Base-by-base conservation (phyloP, 2,329 filamentous ascomycete species). In the Penicillium sp. region DNA sequence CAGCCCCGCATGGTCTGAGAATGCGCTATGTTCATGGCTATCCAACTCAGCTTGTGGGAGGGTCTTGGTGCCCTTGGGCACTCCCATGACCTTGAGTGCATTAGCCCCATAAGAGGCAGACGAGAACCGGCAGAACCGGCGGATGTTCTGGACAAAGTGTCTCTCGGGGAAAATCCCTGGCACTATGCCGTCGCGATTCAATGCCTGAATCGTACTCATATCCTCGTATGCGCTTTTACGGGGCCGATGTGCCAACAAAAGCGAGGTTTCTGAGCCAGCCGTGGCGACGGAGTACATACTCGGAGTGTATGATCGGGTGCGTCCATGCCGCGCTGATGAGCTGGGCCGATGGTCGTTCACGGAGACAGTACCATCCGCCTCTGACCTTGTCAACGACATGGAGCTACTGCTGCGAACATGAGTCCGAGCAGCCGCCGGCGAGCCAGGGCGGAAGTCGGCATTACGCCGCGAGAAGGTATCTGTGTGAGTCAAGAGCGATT, bases 61-160 rank as follows among this genome's bases (percentile, higher is more conserved):
- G 14, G 61, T 69, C 42, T 72, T 74, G 2, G 73, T 67, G 41
- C 61, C 63, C 57, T 71, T 68, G 51, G 70, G 68, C 57, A 80
- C 72, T 20, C 79, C 79, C 79, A 81, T 81, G n/a, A 81, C 71
- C 35, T 75, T 77, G 8, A 81, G 70, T 35, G 80, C 79, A 62
- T 75, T 78, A 7, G 78, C 72, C 5, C 79, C 79, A 58, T 81
- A 81, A 6, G 78, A 81, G 31, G 79, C 79, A 10, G 78, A 79
- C 6, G 79, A 78, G 64, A 81, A 81, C 14, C 79, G 75, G 49
- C 73, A 79, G 60, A 81, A 81, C 10, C 79, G 74, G 54, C 78
- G 74, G 15, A 81, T 74, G 49, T 80, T 81, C 39, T 72, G 75
- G 35, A 80, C 78, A 55, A 81, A 73, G 64, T 81, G 78, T 54